Evolutionary conservation across 2,329 filamentous ascomycete species (phyloP).

Genomic region (Phaeosphaeriaceae sp.): DNA sequence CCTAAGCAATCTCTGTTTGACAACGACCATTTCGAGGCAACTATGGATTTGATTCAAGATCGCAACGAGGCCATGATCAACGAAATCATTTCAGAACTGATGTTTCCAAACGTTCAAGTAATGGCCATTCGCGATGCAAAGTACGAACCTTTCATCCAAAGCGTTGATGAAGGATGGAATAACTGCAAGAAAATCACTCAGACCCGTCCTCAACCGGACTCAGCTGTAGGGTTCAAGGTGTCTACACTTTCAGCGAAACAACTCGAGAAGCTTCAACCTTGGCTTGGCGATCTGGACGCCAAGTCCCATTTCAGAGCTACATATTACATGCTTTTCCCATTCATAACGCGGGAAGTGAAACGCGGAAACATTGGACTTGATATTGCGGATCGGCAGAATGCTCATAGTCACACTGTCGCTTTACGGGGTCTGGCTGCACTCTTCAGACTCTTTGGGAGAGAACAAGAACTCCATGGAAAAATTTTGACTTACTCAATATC

Average conservation of each 20-base stretch:
- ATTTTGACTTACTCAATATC: constrained; percentile 25
- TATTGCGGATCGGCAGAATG: constrained; percentile 26
- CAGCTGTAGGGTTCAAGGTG: constrained; percentile 51
- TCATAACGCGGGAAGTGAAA: neutral
- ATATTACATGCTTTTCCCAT: constrained; percentile 18
- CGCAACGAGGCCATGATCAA: constrained; percentile 51
- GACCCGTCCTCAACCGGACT: constrained; percentile 52
- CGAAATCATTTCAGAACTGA: constrained; percentile 46
- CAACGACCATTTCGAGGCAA: constrained; percentile 36
- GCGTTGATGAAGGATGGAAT: constrained; percentile 52
- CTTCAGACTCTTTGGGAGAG: constrained; percentile 18
- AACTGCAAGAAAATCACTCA: constrained; percentile 46
- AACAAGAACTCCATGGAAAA: constrained; percentile 24
- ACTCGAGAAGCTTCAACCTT: constrained; percentile 45
- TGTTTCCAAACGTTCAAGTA: constrained; percentile 49
- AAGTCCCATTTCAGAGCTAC: constrained; percentile 53
- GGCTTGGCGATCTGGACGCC: constrained; percentile 29
- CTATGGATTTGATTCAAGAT: constrained; percentile 5
- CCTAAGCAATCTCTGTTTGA: constrained; percentile 10
- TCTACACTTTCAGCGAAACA: constrained; percentile 53
- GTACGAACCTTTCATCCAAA: constrained; percentile 44
- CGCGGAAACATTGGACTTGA: neutral
- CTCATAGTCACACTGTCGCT: constrained; percentile 18
- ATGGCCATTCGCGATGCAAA: constrained; percentile 36
- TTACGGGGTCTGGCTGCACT: constrained; percentile 15